These are phyloP conservation scores for Conoideocrella luteorostrata DNA, from an alignment of 2,329 filamentous ascomycete genomes.

Conservation along the genomic window DNA sequence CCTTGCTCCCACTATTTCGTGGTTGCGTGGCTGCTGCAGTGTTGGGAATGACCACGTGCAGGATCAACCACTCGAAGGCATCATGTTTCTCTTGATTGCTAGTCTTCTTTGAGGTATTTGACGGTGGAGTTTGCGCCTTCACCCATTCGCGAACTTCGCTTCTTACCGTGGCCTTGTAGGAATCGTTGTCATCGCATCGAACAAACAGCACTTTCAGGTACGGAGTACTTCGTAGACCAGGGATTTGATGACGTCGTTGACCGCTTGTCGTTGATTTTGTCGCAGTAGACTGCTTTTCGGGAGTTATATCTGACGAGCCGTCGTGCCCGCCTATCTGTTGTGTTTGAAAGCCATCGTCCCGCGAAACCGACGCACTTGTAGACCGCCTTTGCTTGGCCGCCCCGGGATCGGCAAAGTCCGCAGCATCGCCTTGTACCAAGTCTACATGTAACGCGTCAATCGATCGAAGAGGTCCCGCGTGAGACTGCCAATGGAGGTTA, in stretches of 20 bases:
- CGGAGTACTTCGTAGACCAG: constrained; percentile 83
- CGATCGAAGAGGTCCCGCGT: constrained; percentile 81
- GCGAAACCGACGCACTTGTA: constrained; percentile 25
- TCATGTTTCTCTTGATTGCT: constrained; percentile 87
- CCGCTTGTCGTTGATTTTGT: constrained; percentile 26
- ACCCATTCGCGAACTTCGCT: constrained; percentile 87
- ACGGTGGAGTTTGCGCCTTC: constrained; percentile 62
- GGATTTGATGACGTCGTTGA: constrained; percentile 81
- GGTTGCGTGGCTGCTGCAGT: constrained; percentile 75
- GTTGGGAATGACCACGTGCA: constrained; percentile 88
- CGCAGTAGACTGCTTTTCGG: constrained; percentile 27
- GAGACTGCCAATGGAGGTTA: constrained; percentile 96
- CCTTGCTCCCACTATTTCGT: constrained; percentile 47
- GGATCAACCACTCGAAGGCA: constrained; percentile 89
- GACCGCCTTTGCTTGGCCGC: constrained; percentile 25
- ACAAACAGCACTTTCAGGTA: constrained; percentile 89
- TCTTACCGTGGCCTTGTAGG: constrained; percentile 75
- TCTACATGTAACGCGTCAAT: constrained; percentile 91
- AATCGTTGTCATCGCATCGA: constrained; percentile 91
- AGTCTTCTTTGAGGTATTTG: constrained; percentile 45
- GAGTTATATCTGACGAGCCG: constrained; percentile 31
- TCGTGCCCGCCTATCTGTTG: constrained; percentile 41
- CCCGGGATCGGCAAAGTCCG: constrained; percentile 32
- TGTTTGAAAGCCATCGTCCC: constrained; percentile 56
- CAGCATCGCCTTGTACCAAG: constrained; percentile 58